Percentiles rank a stretch among this genome's conserved stretches.
Conservation (phyloP, 75 land plant genomes). For the Selaginella moellendorffii region DNA sequence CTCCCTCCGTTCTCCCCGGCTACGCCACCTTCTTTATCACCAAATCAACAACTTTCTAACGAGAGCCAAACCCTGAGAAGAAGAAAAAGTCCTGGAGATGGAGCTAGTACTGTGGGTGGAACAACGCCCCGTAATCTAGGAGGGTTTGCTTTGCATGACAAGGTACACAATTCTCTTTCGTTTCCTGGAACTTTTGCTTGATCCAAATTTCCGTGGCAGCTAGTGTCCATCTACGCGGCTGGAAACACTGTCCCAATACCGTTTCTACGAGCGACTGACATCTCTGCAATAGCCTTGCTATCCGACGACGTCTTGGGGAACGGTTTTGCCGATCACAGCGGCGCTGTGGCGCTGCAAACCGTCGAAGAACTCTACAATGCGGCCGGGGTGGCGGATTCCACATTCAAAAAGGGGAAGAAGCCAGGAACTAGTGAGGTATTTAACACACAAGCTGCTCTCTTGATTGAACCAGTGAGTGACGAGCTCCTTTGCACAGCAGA, state of each 20-base stretch:
- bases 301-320: conserved; percentile 53
- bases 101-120: no score
- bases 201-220: no score
- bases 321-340: conserved; percentile 31
- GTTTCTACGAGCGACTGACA: conserved; percentile 76
- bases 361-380: conserved; percentile 79
- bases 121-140: no score
- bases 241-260: conserved; percentile 99
- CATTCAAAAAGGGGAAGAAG: conserved; percentile 50
- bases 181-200: background rate
- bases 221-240: conserved; percentile 86
- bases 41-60: background rate
- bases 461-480: background rate
- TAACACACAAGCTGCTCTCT: background rate
- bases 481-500: conserved; percentile 15
- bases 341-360: conserved; percentile 63
- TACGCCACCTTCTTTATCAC: background rate
- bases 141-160: conserved; percentile 48
- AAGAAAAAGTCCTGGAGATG: background rate
- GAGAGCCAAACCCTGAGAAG: background rate
- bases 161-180: conserved; percentile 32
- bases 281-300: conserved; percentile 82
- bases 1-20: background rate
- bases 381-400: conserved; percentile 46
- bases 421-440: conserved; percentile 58